Base-by-base conservation (phyloP, 2,329 filamentous ascomycete species). In the Exserohilum rostratum region DNA sequence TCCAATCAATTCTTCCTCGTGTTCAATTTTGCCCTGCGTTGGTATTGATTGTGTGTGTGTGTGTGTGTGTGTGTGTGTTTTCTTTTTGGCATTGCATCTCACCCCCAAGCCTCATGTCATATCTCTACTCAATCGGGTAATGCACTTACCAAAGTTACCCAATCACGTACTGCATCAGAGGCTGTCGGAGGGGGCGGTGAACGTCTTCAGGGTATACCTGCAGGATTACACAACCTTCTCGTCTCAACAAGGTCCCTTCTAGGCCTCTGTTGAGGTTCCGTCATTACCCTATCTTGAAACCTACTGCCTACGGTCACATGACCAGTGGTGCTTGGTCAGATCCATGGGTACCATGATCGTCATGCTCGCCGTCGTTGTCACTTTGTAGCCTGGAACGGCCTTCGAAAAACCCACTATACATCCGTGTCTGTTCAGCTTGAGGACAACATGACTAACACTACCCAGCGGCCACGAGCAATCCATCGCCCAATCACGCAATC, bases 401-500 rank as follows among this genome's bases (percentile, higher is more conserved):
- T 6, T 31, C 31, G 12, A 9, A 29, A 31, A 5, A 13, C 12
- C 15, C 3, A n/a, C 12, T n/a, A 17, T n/a, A n/a, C 31, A 35
- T 17, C 11, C n/a, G 2, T 50, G 17, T 18, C 25, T 5, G 3
- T 11, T 17, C 18, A 9, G 10, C 6, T 9, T 2, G 9, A 17
- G 3, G 6, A 11, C 12, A 33, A 40, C n/a, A 29, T 47, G 30
- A 46, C 50, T 42, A 34, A 35, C 27, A 33, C 20, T 48, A 12
- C n/a, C 47, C 58, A 74, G 72, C 51, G 70, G 70, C 51, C 71
- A 74, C 53, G 65, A 70, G 53, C 61, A 66, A 62, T 76, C 73
- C 39, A 80, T 83, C 49, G 82, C 81, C 47, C 35, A 45, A 31
- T 58, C 64, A 29, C 79, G 77, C 55, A 99, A 99, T 73, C 86